Conservation (phyloP, 2,329 filamentous ascomycete genomes). For the Fusarium neocosmosporiellum region DNA sequence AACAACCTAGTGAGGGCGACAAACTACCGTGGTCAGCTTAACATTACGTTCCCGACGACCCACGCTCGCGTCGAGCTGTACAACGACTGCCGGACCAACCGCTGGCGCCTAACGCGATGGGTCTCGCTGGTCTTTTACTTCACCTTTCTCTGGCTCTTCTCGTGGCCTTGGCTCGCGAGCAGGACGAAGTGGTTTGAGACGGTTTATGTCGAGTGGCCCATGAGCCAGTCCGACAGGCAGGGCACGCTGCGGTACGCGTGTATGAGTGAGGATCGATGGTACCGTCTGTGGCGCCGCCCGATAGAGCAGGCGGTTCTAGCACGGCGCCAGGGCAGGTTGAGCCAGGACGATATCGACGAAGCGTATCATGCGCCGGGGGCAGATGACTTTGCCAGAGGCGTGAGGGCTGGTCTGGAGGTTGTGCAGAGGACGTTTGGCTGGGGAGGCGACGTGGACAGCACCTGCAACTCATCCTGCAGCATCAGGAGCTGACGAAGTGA, state of each 20-base stretch:
- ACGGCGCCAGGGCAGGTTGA: constrained; percentile 65
- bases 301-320: constrained; percentile 70
- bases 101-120: constrained; percentile 73
- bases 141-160: constrained; percentile 74
- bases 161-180: constrained; percentile 78
- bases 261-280: constrained; percentile 69
- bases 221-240: constrained; percentile 43
- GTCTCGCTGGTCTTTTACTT: constrained; percentile 73
- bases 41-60: constrained; percentile 69
- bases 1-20: constrained; percentile 69
- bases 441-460: constrained; percentile 49
- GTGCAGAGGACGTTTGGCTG: constrained; percentile 66
- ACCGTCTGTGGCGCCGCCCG: constrained; percentile 70
- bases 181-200: constrained; percentile 76
- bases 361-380: constrained; percentile 49
- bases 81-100: constrained; percentile 70
- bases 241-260: constrained; percentile 62
- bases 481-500: neutral
- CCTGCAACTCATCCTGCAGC: constrained; percentile 17
- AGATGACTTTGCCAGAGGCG: constrained; percentile 55
- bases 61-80: constrained; percentile 71
- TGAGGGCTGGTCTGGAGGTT: constrained; percentile 61
- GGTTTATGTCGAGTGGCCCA: constrained; percentile 67
- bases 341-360: constrained; percentile 66
- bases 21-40: constrained; percentile 73